phyloP scores from a whole-genome alignment of 140 eudicot genomes.

The Stevia rebaudiana region DNA sequence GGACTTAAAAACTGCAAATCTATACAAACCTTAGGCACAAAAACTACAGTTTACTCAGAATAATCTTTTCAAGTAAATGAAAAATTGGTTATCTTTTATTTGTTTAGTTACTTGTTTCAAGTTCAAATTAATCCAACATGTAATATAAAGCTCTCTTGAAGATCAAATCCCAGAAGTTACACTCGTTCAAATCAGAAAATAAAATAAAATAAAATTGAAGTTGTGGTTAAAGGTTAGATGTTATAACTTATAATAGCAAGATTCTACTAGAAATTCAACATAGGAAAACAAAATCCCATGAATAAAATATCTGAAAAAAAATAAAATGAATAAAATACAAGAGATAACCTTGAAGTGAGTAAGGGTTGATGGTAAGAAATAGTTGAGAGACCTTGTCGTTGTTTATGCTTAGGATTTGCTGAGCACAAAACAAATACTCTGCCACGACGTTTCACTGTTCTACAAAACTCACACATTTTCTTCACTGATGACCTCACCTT shows the following conservation, averaged over 20 bases:
- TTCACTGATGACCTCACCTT: slow-evolving; percentile 94
- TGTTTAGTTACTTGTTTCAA: neutral
- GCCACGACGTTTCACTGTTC: slow-evolving; percentile 83
- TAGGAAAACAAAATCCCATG: neutral
- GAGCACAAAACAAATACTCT: slow-evolving; percentile 74
- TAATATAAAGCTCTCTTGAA: neutral
- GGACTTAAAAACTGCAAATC: no score
- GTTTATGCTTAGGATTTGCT: slow-evolving; percentile 93
- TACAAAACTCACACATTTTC: slow-evolving; percentile 92
- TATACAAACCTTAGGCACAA: no score
- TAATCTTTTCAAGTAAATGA: no score
- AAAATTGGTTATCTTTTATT: neutral
- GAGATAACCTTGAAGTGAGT: slow-evolving; percentile 45
- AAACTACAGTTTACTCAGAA: no score
- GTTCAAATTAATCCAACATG: neutral
- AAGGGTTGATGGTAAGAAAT: slow-evolving; percentile 50
- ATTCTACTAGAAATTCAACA: neutral
- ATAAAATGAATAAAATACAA: neutral
- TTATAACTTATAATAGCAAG: neutral
- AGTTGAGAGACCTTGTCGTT: slow-evolving; percentile 83
- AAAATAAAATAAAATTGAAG: no score
- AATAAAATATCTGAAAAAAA: slow-evolving; percentile 3
- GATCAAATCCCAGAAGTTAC: neutral
- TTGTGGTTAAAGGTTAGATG: no score
- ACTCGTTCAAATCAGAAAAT: neutral